Percentiles rank a stretch among this genome's conserved stretches.
Evolutionary conservation across 768 basidiomycete species (phyloP).

Genomic region (Hortiboletus flavorubellus): DNA sequence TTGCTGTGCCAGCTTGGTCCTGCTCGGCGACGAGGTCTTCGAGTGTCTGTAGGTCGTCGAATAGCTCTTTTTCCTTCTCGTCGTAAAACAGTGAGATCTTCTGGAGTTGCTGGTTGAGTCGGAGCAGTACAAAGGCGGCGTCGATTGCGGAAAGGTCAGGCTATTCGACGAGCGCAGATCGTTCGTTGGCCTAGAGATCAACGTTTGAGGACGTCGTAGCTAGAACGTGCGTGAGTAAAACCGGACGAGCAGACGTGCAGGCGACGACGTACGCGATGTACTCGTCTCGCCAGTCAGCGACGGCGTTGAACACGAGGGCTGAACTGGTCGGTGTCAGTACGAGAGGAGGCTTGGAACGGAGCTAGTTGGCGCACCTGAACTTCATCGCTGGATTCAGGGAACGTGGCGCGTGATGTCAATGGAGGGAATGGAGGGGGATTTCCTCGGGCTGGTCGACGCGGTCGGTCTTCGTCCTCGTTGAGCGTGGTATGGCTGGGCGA

Average conservation of each 20-base stretch:
- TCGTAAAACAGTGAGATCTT: conserved; percentile 83
- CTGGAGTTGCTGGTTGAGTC: conserved; percentile 78
- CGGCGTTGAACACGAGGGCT: conserved; percentile 87
- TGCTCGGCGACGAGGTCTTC: conserved; percentile 55
- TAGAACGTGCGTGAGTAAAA: conserved; percentile 22
- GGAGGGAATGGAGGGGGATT: conserved; percentile 23
- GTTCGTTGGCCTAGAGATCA: conserved; percentile 69
- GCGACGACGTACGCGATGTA: conserved; percentile 72
- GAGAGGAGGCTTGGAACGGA: not conserved
- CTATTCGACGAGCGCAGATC: conserved; percentile 49
- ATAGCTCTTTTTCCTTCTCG: conserved; percentile 68
- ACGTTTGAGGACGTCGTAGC: conserved; percentile 85
- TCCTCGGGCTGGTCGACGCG: conserved; percentile 17
- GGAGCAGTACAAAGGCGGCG: conserved; percentile 61
- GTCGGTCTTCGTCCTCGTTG: not conserved
- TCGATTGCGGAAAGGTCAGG: conserved; percentile 43
- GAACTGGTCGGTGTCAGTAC: conserved; percentile 44
- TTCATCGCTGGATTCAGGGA: conserved; percentile 32
- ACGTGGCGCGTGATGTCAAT: not conserved
- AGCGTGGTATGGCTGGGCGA: conserved; percentile 8
- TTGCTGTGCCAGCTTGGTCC: conserved; percentile 56
- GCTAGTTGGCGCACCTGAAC: conserved; percentile 26
- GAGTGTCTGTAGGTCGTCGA: conserved; percentile 55
- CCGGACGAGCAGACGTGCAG: not conserved
- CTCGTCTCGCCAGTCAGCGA: conserved; percentile 90